Evolutionary conservation across 2,329 filamentous ascomycete species (phyloP), one percentile per base, ranked within the genome.

Genomic region (Bipolaris zeicola): DNA sequence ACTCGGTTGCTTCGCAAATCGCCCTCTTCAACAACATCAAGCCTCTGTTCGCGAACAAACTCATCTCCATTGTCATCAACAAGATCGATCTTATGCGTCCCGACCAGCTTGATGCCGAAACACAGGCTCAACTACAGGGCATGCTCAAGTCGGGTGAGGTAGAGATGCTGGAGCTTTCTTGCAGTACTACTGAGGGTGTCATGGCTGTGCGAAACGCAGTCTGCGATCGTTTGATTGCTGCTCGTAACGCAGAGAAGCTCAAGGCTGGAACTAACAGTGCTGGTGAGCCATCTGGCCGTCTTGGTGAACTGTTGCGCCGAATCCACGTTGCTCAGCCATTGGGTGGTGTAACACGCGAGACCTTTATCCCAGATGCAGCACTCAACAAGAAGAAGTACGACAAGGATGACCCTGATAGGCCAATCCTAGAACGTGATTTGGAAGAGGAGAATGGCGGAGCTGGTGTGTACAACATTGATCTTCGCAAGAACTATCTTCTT

Each of bases 301-400:
- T 98, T 53, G 92, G 90, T 34, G 93, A 98, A 72, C 90, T 99
- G 49, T 88, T 99, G 76, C 86, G 91, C 60, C 87, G 96, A 73
- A 99, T 99, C 56, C 96, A 99, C 80, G 96, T 99, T 62, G 95
- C 95, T n/a, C 87, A 92, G 73, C 96, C 95, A 50, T 87, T 96
- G 79, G 90, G 88, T 61, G 92, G 92, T 62, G 83, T 89, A 49
- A 83, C 85, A 18, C 87, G 89, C 41, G 90, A 96, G 78, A 85
- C 90, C 0, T 96, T 90, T 73, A 94, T 99, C 60, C 96, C 95
- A 4, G 92, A 97, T 52, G 92, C 85, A 6, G 84, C 89, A 69
- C 91, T 92, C 81, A 82, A 83, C 58, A 83, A 87, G 78, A 90
- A 90, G 83, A 97, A 96, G 80, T 96, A 94, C 79, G 90, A 96